Evolutionary conservation across 768 basidiomycete species (phyloP), one percentile per base, ranked within the genome.

Genomic region (Xerocomus potaroensis): DNA sequence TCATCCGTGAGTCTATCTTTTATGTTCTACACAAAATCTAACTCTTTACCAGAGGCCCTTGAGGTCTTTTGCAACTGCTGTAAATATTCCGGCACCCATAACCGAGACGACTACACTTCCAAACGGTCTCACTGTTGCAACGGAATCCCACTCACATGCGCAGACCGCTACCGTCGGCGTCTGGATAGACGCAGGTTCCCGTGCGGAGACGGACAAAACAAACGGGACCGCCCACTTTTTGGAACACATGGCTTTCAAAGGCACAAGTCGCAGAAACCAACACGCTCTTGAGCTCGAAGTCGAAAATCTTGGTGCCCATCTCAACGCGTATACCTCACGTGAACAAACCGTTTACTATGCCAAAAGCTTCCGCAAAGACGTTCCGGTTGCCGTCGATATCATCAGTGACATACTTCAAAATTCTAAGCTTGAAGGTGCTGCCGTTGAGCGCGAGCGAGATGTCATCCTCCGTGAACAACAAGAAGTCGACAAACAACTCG

Each of bases 321-420:
- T 99, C 47, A 98, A 98, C 66, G 95, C 96, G 40, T 98, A 97
- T 72, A 99, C 96, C 8, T 96, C 94, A 21, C 81, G 96, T 51
- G 96, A 99, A 72, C 95, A 98, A 72, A 99, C 96, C 18, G 94
- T 97, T 46, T 99, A 97, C 76, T 97, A 97, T 64, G 95, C 95
- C 61, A 97, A 98, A 78, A 86, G 88, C 65, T 98, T 99, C 83
- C 80, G 87, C 67, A 88, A 93, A 76, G 96, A 98, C 66, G 90
- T 98, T 10, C 78, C 83, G 11, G 75, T 77, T 40, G 82, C 91
- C 27, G 92, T 98, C 47, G 93, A 97, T 69, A 96, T 99, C 72
- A 92, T 99, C 69, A 87, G 87, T 60, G 96, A 99, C 69, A 98
- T 99, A 60, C 79, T 98, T 35, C 93, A 96, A 67, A 95, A 94